Evolutionary conservation across 2,329 filamentous ascomycete genomes (phyloP).

Genomic region (Claviceps pusilla): DNA sequence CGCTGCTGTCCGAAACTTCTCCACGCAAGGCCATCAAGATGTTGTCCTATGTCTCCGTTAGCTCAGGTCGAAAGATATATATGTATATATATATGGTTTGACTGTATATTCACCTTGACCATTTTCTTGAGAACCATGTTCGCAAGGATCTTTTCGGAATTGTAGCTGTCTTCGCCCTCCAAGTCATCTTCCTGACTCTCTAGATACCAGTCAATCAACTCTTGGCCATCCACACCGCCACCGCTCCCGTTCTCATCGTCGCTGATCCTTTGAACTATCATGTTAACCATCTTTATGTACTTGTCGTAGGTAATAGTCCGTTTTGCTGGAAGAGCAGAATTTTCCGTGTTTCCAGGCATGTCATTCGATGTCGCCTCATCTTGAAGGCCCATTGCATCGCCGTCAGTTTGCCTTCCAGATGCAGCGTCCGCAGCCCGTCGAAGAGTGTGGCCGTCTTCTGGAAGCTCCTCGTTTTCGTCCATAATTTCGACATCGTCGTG

Average conservation of each 20-base stretch:
- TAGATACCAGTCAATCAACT: conserved; percentile 75
- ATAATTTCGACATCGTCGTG: conserved; percentile 95
- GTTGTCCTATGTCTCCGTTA: conserved; percentile 50
- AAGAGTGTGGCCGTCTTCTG: conserved; percentile 31
- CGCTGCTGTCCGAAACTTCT: conserved; percentile 38
- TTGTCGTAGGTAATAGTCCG: conserved; percentile 93
- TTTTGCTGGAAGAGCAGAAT: conserved; percentile 33
- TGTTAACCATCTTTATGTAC: conserved; percentile 79
- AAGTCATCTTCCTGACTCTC: conserved; percentile 81
- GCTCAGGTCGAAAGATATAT: background rate
- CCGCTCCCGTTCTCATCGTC: conserved; percentile 63
- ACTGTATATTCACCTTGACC: conserved; percentile 58
- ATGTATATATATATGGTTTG: background rate
- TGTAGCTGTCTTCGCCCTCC: conserved; percentile 64
- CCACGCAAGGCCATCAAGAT: conserved; percentile 69
- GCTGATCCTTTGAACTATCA: conserved; percentile 67
- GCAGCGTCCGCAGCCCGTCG: conserved; percentile 23
- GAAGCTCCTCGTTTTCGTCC: conserved; percentile 45
- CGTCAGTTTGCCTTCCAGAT: conserved; percentile 31
- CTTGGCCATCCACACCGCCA: conserved; percentile 74
- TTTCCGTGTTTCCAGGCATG: conserved; percentile 10
- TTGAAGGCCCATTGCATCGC: conserved; percentile 26
- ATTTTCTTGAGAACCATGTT: conserved; percentile 86
- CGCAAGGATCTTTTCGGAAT: conserved; percentile 56
- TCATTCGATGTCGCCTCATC: conserved; percentile 22